Evolutionary conservation across 176 grass and related monocot species (phyloP).

Genomic region (Juncus effusus): DNA sequence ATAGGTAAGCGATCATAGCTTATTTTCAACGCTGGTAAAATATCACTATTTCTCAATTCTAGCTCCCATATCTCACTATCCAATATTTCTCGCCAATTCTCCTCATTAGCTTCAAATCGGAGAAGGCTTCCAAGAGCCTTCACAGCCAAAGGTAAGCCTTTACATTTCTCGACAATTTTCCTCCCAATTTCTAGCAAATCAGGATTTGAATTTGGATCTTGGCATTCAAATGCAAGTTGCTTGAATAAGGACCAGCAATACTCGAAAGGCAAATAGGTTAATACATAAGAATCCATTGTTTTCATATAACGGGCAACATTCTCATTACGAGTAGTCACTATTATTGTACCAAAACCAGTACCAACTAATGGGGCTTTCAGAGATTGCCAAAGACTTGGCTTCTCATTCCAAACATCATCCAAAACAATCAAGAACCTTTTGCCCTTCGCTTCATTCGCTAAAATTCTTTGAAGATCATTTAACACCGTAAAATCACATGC

Average conservation of each 20-base stretch:
- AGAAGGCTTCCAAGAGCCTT: slow-evolving; percentile 21
- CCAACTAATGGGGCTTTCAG: not conserved
- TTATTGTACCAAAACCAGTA: slow-evolving; percentile 13
- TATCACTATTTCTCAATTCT: not conserved
- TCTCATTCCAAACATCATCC: slow-evolving; percentile 42
- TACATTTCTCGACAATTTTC: slow-evolving; percentile 20
- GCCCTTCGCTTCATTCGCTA: slow-evolving; percentile 14
- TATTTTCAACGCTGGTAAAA: slow-evolving; percentile 27
- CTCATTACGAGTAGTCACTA: slow-evolving; percentile 28
- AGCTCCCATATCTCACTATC: not conserved
- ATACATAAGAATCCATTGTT: not conserved
- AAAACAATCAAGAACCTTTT: slow-evolving; percentile 33
- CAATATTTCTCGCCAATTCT: slow-evolving; percentile 24
- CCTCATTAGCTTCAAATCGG: not conserved
- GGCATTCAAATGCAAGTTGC: not conserved
- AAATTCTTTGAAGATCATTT: slow-evolving; percentile 18
- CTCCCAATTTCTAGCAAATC: not conserved
- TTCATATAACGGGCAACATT: slow-evolving; percentile 18
- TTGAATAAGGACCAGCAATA: not conserved
- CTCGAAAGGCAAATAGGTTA: not conserved
- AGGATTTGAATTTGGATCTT: not conserved
- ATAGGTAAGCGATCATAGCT: slow-evolving; percentile 26
- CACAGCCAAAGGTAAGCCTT: slow-evolving; percentile 31
- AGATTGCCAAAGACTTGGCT: slow-evolving; percentile 21
- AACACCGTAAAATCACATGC: slow-evolving; percentile 18